Evolutionary conservation across 345 rosid genomes (phyloP), one percentile per base, ranked within the genome.

Genomic region (Lumnitzera racemosa): DNA sequence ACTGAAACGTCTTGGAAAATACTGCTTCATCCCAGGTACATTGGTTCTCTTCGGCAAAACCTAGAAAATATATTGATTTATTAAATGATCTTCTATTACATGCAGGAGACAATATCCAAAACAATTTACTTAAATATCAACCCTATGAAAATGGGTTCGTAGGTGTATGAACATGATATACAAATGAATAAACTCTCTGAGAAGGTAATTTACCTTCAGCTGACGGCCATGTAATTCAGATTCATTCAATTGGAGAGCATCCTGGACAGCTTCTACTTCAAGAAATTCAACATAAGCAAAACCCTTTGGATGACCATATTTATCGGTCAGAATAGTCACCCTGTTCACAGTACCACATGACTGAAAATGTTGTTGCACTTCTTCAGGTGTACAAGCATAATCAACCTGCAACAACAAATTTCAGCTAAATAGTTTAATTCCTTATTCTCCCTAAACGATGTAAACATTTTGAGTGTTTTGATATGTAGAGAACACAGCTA

Each of bases 311-410:
- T 90, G 97, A 49, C 99, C 99, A 47, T 51, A 90, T 59, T 92
- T 87, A 84, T 92, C 97, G 1, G 99, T 87, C 62, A 87, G 80
- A 78, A 92, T 89, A 12, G 98, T 89, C 52, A 92, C 97, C 52
- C 98, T 71, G 65, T 92, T 91, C 47, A 92, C 97, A 20, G 96
- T 92, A 67, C 97, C 98, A 56, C 98, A 92, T 41, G 97, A 73
- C 72, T 92, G 96, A 62, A 92, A 92, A 83, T 92, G 97, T 67
- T 87, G 97, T 72, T 90, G 97, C 63, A 92, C 99, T 79, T 92
- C 99, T 79, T 92, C 99, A 31, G 97, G 97, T 13, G 97, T 90
- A 74, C 99, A 92, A 2, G 90, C 88, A 68, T 90, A 92, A 66
- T 92, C 97, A 73, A 92, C 97, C 97, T 92, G 68, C 71, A 73